Evolutionary conservation across 768 basidiomycete species (phyloP).

Genomic region (Pulveroboletus sp.): DNA sequence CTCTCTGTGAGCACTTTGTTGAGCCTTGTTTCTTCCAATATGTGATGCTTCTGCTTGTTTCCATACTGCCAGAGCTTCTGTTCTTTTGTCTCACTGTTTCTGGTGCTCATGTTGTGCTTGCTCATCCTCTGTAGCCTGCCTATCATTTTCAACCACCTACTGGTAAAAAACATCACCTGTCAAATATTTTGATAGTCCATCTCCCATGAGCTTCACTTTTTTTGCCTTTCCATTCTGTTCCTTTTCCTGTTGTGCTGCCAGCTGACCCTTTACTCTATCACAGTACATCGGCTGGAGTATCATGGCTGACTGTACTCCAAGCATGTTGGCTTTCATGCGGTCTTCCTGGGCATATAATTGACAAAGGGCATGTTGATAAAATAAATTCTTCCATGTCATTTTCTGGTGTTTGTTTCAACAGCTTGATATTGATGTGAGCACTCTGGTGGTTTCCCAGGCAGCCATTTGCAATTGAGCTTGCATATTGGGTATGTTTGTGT

Average conservation of each 20-base stretch:
- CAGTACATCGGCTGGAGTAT: conserved; percentile 15
- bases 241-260: conserved; percentile 16
- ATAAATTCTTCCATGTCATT: not conserved
- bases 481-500: no score
- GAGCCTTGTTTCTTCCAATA: no score
- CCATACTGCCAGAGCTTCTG: no score
- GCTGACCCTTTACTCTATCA: conserved; percentile 7
- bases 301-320: no score
- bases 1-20: no score
- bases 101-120: no score
- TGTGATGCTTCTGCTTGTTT: no score
- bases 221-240: conserved; percentile 6
- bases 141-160: conserved; percentile 5
- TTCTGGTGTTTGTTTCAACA: not conserved
- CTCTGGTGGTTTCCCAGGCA: no score
- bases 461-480: no score
- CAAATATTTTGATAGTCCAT: conserved; percentile 22
- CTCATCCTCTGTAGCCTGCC: no score
- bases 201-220: conserved; percentile 9
- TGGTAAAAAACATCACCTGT: conserved; percentile 21
- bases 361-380: conserved; percentile 1
- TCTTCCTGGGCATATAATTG: not conserved
- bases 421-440: not conserved
- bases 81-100: no score
- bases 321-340: conserved; percentile 2